Base-by-base conservation (phyloP, 2,329 filamentous ascomycete genomes). In the Madurella mycetomatis region DNA sequence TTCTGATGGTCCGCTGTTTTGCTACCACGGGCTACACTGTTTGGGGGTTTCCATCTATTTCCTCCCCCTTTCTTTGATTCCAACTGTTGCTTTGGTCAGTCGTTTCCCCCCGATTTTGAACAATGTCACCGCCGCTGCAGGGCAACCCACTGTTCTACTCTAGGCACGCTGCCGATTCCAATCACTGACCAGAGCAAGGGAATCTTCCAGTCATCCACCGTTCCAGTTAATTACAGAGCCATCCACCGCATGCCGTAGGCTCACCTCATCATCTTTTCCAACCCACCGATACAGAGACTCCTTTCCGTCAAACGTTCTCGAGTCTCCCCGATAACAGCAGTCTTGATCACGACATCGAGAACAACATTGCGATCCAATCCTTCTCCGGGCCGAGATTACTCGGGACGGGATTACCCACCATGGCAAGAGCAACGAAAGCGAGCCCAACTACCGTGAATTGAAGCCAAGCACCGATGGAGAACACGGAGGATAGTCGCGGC, bases 401-500 rank as follows among this genome's bases (percentile, higher is more conserved):
- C 25, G 25, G 7, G 25, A 7, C 25, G 25, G 25, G 25, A 7
- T 25, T 25, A 7, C 25, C 3, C 18, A 48, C 12, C 13, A 19
- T 1, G 31, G 44, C 41, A 49, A 45, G 16, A 41, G 13, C 18
- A 15, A 39, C 39, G 30, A 31, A 25, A 25, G 4, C 25, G 25
- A 25, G 9, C 9, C 31, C n/a, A 15, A 15, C 12, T 42, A 30
- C 40, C 9, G 41, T 5, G 42, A 54, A 15, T 15, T 50, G 8
- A 54, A 49, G 34, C 25, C 43, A 5, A 44, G 19, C 39, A 17
- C 5, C 9, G 4, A 25, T 16, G 15, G 39, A 31, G 52, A 49
- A 18, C 15, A 47, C 39, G 48, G 45, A 25, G 40, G 54, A 5
- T 8, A 49, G 18, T 51, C 60, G 17, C 68, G 69, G 15, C 71